These are phyloP conservation scores for Kurtzmaniella cleridarum DNA, from an alignment of 805 yeast species.

Conservation along the genomic window DNA sequence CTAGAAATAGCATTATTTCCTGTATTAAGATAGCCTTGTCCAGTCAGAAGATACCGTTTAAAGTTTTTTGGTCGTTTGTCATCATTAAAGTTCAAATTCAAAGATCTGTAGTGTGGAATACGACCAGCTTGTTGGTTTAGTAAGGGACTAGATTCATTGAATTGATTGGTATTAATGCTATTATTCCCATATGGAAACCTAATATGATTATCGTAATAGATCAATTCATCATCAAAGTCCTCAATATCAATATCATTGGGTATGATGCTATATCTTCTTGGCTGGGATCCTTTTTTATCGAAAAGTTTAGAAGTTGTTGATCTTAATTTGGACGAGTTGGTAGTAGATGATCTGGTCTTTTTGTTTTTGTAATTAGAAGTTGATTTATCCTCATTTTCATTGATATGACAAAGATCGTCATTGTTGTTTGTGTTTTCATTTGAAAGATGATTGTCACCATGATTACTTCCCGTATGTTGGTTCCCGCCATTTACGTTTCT, in stretches of 20 bases:
- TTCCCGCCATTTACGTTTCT: no score
- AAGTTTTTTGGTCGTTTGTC: constrained; percentile 4
- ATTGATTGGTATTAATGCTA: constrained; percentile 14
- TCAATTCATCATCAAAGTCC: constrained; percentile 49
- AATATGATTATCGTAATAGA: constrained; percentile 38
- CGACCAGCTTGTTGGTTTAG: constrained; percentile 16
- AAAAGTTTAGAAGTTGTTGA: constrained; percentile 71
- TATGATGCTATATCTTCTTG: constrained; percentile 67
- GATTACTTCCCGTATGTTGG: no score
- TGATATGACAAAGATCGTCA: constrained; percentile 11
- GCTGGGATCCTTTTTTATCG: constrained; percentile 67
- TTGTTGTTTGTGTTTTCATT: no score
- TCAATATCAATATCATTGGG: constrained; percentile 58
- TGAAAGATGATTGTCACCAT: no score
- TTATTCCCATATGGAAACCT: constrained; percentile 29
- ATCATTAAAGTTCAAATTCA: constrained; percentile 28
- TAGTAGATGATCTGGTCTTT: constrained; percentile 25
- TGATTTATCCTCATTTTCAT: constrained; percentile 18
- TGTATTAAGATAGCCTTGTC: constrained; percentile 19
- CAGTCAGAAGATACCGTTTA: constrained; percentile 35
- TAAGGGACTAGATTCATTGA: constrained; percentile 29
- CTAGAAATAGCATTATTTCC: constrained; percentile 3
- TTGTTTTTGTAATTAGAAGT: constrained; percentile 12
- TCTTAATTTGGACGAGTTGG: constrained; percentile 41
- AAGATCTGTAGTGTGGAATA: constrained; percentile 37